Conservation (phyloP, 1,284 basidiomycete species). For the Puccinia horiana region DNA sequence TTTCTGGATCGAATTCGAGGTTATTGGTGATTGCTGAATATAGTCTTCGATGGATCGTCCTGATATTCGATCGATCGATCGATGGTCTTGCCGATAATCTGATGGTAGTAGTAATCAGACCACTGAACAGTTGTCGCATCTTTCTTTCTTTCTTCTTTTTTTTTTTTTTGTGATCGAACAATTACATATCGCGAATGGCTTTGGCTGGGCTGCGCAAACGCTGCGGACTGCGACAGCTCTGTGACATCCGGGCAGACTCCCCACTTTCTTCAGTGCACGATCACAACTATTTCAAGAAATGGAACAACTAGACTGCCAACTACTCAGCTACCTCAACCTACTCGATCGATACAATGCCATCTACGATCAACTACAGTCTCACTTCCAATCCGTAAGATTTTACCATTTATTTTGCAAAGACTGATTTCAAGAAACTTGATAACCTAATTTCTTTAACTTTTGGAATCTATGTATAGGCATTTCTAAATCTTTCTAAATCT, state of each 20-base stretch:
- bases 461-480: constrained; percentile 19
- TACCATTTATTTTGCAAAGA: not conserved
- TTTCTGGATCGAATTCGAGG: constrained; percentile 36
- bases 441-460: not conserved
- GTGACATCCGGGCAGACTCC: no score
- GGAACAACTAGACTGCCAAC: not conserved
- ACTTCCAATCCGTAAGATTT: constrained; percentile 2
- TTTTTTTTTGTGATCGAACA: no score
- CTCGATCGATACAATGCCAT: not conserved
- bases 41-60: no score
- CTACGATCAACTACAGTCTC: not conserved
- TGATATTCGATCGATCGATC: not conserved
- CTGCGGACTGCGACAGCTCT: not conserved
- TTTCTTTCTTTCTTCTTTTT: no score
- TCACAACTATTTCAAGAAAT: not conserved
- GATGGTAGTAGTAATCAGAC: no score
- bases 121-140: no score
- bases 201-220: no score
- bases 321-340: not conserved
- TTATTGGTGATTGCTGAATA: not conserved
- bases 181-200: no score
- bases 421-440: not conserved
- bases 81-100: no score
- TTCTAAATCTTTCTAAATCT: constrained; percentile 28
- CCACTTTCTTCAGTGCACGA: no score